Evolutionary conservation across 2,329 filamentous ascomycete genomes (phyloP), one percentile per base, ranked within the genome.

Genomic region (Chaetomiaceae sp.): DNA sequence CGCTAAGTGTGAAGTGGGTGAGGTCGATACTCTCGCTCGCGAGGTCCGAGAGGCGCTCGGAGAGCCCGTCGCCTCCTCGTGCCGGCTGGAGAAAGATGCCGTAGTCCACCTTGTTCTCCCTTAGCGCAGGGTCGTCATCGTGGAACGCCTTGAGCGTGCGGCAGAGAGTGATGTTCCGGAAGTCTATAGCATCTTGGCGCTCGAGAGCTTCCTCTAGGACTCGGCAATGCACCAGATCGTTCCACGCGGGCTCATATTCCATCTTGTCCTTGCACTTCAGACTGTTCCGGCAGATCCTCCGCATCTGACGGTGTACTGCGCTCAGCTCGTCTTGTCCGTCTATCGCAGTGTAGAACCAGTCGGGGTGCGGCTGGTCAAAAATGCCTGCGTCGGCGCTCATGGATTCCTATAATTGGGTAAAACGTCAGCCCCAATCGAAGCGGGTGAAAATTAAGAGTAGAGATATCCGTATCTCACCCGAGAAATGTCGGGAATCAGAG

Each of bases 161-260:
- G 43, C 30, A 45, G 27, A 45, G 43, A 36, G 20, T 40, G 37
- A 45, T 39, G 10, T 45, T 45, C 36, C 43, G 36, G 30, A 45
- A 45, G 36, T 29, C 30, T 20, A 45, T 9, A 8, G 20, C 30
- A 45, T 40, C 37, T 29, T 20, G 15, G 36, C 42, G 36, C 36
- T 45, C 36, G 42, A 45, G 30, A 35, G 36, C 42, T 39, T 45
- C 36, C 27, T 45, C 29, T 11, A 45, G 29, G 29, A 45, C 36
- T 14, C 20, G 36, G 36, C 29, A 45, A 40, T 45, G 37, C 30
- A 45, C 43, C 19, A 40, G 19, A 40, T 36, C 36, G 43, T 45
- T 45, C 43, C 30, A 45, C n/a, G 36, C 43, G 15, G 36, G 36
- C 36, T 39, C 29, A 8, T 39, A 39, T 34, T 45, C 42, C 15